Evolutionary conservation across 352 stramenopile genomes (phyloP), one percentile per base, ranked within the genome.

Genomic region (Phytopythium oedochilum): DNA sequence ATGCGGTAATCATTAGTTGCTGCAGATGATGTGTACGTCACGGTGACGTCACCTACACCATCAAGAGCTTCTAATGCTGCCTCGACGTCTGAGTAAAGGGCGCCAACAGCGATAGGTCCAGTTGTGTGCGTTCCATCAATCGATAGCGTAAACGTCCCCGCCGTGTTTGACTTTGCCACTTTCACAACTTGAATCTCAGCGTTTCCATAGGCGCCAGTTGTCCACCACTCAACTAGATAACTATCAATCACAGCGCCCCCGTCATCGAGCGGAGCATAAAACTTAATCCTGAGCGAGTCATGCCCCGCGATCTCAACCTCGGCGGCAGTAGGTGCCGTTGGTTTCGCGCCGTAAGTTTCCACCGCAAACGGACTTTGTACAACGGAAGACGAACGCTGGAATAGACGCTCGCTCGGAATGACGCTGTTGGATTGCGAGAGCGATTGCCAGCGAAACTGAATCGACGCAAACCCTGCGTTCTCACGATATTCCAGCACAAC

Each of bases 401-500:
- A 98, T 11, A 98, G 70, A 1, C 91, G 73, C 40, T 90, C 66
- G 17, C 68, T 73, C 3, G 94, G 92, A 25, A 99, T 81, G 7
- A 98, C 66, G 11, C 63, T 55, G 34, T 91, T 86, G 49, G 89
- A 74, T 64, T 99, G 96, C 2, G 90, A 94, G 7, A 66, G 53
- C 22, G 88, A 98, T 29, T 81, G 63, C 94, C 95, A 99, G 23
- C 84, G 61, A 1, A 99, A 69, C 39, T 81, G 73, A 47, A 96
- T 76, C 14, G 75, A 78, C 0, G 91, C 94, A 20, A 84, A 61
- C 1, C 89, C 95, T 8, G 79, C 78, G 66, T 97, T 96, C 51
- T 98, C 92, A 14, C 92, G 78, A 65, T 97, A 98, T 64, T 99
- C 96, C 20, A 98, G 68, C 32, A 93, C 86, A 36, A 98, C 91